These are phyloP conservation scores for Dendrobium catenatum DNA, from an alignment of 106 monocot genomes.

Conservation along the genomic window DNA sequence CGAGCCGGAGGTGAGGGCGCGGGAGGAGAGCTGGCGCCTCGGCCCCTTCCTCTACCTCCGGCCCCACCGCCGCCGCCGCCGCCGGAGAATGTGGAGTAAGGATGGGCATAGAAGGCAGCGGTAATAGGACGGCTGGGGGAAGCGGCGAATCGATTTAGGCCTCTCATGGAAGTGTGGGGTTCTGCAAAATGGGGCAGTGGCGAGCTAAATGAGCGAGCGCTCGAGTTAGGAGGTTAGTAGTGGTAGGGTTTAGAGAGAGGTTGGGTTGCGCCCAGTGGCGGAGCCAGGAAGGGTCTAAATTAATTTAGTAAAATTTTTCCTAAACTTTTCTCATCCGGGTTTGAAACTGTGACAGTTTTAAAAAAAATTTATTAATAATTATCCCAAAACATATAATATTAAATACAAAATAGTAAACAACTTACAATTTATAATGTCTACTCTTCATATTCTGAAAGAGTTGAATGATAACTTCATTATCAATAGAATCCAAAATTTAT, in stretches of 20 bases:
- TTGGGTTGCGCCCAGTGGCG: not conserved
- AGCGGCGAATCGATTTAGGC: slow-evolving; percentile 10
- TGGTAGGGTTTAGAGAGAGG: not conserved
- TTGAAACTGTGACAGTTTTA: no score
- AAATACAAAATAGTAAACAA: no score
- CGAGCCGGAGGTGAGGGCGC: not conserved
- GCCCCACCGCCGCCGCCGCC: slow-evolving; percentile 19
- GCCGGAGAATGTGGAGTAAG: slow-evolving; percentile 16
- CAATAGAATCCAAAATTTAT: no score
- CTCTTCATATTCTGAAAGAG: no score
- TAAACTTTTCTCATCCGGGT: no score
- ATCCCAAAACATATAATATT: no score
- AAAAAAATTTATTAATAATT: no score
- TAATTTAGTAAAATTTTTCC: no score
- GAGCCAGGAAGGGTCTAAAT: no score
- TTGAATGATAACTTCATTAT: no score
- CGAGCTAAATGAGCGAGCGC: not conserved
- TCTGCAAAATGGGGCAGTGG: not conserved
- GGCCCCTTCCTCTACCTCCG: slow-evolving; percentile 36
- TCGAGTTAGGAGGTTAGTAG: not conserved
- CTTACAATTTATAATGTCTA: no score
- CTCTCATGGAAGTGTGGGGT: not conserved
- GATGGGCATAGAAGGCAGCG: slow-evolving; percentile 11
- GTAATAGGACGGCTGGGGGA: slow-evolving; percentile 9
- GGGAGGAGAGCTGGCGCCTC: slow-evolving; percentile 12